Conservation (phyloP, 2,329 filamentous ascomycete species). For the Pyrenophora teres region DNA sequence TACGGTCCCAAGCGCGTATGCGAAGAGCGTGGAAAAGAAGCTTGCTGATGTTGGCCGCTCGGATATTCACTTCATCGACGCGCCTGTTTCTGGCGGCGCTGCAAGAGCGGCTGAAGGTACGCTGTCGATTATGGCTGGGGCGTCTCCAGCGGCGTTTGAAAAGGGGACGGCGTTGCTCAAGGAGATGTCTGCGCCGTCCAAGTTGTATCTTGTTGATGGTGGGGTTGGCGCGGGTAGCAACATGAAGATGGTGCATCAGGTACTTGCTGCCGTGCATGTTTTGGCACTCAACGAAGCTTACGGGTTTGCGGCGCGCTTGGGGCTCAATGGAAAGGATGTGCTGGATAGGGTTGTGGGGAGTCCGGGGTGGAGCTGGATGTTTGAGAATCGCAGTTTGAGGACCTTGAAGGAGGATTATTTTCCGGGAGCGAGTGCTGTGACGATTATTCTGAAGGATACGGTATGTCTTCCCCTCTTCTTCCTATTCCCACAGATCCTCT, state of each 20-base stretch:
- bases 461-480: slow-evolving; percentile 19
- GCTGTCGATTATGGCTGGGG: slow-evolving; percentile 75
- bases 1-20: slow-evolving; percentile 70
- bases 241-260: slow-evolving; percentile 63
- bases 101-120: slow-evolving; percentile 71
- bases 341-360: slow-evolving; percentile 55
- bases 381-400: slow-evolving; percentile 60
- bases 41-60: slow-evolving; percentile 60
- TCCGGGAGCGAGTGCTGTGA: slow-evolving; percentile 51
- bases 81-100: slow-evolving; percentile 73
- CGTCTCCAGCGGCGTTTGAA: slow-evolving; percentile 60
- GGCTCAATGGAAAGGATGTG: slow-evolving; percentile 57
- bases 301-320: slow-evolving; percentile 59
- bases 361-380: slow-evolving; percentile 59
- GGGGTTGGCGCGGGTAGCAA: slow-evolving; percentile 60
- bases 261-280: slow-evolving; percentile 64
- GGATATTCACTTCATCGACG: slow-evolving; percentile 71
- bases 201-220: slow-evolving; percentile 62
- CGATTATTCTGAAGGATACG: slow-evolving; percentile 56
- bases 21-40: slow-evolving; percentile 63
- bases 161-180: slow-evolving; percentile 63
- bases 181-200: slow-evolving; percentile 64
- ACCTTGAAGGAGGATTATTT: slow-evolving; percentile 59
- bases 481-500: too few relatives aligned
- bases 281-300: slow-evolving; percentile 61